Evolutionary conservation across 1,284 basidiomycete genomes (phyloP), one percentile per base, ranked within the genome.

Genomic region (Peniophora sp.): DNA sequence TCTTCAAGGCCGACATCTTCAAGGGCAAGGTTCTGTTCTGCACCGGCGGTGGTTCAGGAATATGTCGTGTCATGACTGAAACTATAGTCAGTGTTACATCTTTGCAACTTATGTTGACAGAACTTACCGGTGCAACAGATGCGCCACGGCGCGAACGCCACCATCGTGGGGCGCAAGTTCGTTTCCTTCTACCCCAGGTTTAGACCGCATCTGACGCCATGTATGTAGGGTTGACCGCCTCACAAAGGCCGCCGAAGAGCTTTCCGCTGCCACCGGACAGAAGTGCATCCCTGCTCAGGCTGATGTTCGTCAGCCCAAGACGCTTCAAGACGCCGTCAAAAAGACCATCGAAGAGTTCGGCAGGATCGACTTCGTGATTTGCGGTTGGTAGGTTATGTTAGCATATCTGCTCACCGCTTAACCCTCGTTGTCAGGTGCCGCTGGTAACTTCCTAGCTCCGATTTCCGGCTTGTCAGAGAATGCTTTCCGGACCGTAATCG

Each of bases 11-110:
- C 2, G 85, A 91, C 60, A 75, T 97, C 38, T 97, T 97, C 79
- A 81, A 84, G 58, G 92, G 90, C 59, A 97, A 95, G 66, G 93
- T 97, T 12, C 76, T 96, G 17, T 96, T 98, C 70, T 93, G 89
- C 67, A 97, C 93, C 0, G 91, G 90, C 45, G 90, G 90, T 48
- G 81, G 90, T 6, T 89, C 89, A 54, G 95, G 95, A 11, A 98
- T 99, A 69, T 94, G 95, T 69, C 87, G 89, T 59, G 81, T 73
- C 48, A 94, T 97, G 84, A 89, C 86, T 36, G 81, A 91, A 63
- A 78, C 84, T 25, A 74, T 95, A 63, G 85, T 87, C 61, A 51
- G 81, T 71, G 43, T 1, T 19, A 6, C 14, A 16, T 22, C 24
- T 35, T 47, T 11, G 12, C 27, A 12, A 12, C 12, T 32, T 12